Evolutionary conservation across 495 filamentous ascomycete species (phyloP).

Genomic region (Jackrogersella minutella): DNA sequence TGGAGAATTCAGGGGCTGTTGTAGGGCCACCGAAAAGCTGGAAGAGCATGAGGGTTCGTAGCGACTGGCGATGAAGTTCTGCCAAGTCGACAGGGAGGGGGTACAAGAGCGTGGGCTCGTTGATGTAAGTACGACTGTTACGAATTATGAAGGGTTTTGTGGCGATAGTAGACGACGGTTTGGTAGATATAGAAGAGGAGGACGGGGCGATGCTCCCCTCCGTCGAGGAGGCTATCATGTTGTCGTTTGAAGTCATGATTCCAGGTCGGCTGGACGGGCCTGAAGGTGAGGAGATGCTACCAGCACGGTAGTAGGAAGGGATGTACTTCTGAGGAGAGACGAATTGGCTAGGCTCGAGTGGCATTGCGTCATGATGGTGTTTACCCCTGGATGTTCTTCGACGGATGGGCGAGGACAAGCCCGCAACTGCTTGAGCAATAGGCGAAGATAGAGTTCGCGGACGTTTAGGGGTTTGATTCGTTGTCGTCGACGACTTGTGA

Average conservation of each 20-base stretch:
- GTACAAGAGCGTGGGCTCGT: slow-evolving; percentile 77
- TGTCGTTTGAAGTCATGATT: slow-evolving; percentile 41
- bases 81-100: slow-evolving; percentile 87
- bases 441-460: slow-evolving; percentile 29
- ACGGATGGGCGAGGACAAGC: slow-evolving; percentile 24
- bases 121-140: slow-evolving; percentile 81
- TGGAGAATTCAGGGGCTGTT: slow-evolving; percentile 70
- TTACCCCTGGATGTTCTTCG: slow-evolving; percentile 32
- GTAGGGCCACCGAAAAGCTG: slow-evolving; percentile 82
- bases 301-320: slow-evolving; percentile 44
- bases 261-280: slow-evolving; percentile 39
- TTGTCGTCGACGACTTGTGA: slow-evolving; percentile 7
- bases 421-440: slow-evolving; percentile 10
- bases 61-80: slow-evolving; percentile 86
- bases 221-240: slow-evolving; percentile 31
- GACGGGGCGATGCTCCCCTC: slow-evolving; percentile 41
- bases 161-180: slow-evolving; percentile 32
- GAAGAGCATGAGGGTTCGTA: slow-evolving; percentile 81
- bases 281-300: slow-evolving; percentile 51
- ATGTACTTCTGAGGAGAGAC: slow-evolving; percentile 34
- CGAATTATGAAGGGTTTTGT: slow-evolving; percentile 72
- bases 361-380: slow-evolving; percentile 52
- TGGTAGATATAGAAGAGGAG: slow-evolving; percentile 37
- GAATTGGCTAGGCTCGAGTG: slow-evolving; percentile 39
- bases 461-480: slow-evolving; percentile 16